Conservation (phyloP, 1,284 basidiomycete genomes). For the Ceraceosorus guamensis region DNA sequence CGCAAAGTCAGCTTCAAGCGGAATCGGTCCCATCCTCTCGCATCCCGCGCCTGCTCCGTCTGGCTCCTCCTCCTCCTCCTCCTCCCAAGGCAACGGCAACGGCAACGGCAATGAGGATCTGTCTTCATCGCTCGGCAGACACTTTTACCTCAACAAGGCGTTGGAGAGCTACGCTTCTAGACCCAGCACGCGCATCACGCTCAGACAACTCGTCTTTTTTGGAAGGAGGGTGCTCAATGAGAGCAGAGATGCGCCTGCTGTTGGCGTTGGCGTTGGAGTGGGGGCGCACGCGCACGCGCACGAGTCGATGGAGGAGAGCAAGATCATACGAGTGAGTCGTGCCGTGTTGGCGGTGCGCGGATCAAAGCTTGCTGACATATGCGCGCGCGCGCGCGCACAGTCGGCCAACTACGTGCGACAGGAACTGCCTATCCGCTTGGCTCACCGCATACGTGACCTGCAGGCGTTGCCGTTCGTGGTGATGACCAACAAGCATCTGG, state of each 20-base stretch:
- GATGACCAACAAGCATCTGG: constrained; percentile 75
- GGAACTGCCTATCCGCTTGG: constrained; percentile 77
- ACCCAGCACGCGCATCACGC: constrained; percentile 65
- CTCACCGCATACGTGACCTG: constrained; percentile 76
- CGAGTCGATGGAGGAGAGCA: too few species aligned
- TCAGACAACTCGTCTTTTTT: constrained; percentile 67
- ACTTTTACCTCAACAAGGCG: constrained; percentile 79
- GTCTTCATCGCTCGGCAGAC: constrained; percentile 43
- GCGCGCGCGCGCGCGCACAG: neutral
- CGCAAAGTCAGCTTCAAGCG: too few species aligned
- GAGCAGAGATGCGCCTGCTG: constrained; percentile 21
- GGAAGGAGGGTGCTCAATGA: constrained; percentile 29
- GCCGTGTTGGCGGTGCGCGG: neutral
- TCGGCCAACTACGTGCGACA: constrained; percentile 82
- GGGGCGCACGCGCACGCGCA: neutral
- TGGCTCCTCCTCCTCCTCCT: too few species aligned
- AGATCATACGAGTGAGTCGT: too few species aligned
- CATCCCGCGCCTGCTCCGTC: too few species aligned
- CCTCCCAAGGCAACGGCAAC: too few species aligned
- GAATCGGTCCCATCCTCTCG: too few species aligned
- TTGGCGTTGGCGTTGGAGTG: neutral
- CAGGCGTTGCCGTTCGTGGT: constrained; percentile 80
- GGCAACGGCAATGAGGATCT: too few species aligned
- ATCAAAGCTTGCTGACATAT: neutral
- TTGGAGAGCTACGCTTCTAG: constrained; percentile 72